phyloP scores from a whole-genome alignment of 148 eudicot species.

The Polygonum maritimum region DNA sequence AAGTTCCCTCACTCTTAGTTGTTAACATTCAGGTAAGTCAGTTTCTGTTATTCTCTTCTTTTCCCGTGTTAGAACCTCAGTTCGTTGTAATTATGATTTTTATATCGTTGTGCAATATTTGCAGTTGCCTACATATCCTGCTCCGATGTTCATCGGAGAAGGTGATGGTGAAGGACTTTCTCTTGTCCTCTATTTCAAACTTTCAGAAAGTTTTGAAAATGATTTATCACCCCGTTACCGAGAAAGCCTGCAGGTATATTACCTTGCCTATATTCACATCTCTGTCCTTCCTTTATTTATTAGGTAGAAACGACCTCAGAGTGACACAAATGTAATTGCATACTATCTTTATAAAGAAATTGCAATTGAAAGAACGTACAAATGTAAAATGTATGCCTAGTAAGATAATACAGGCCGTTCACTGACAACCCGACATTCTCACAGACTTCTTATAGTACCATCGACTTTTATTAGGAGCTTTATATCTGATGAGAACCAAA shows the following conservation, averaged over 20 bases:
- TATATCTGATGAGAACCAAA: too few relatives aligned
- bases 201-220: constrained; percentile 56
- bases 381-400: background rate
- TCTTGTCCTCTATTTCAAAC: constrained; percentile 75
- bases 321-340: background rate
- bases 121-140: constrained; percentile 76
- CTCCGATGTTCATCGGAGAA: constrained; percentile 70
- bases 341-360: background rate
- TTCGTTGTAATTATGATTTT: background rate
- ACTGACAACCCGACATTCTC: too few relatives aligned
- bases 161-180: constrained; percentile 81
- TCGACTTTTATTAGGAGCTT: too few relatives aligned
- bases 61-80: constrained; percentile 1
- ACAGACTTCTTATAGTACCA: too few relatives aligned
- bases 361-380: background rate
- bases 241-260: constrained; percentile 56
- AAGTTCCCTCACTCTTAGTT: constrained; percentile 52
- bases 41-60: background rate
- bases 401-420: background rate
- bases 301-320: background rate
- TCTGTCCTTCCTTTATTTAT: background rate
- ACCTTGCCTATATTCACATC: background rate
- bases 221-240: constrained; percentile 61
- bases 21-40: constrained; percentile 66
- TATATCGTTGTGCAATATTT: background rate